Evolutionary conservation across 2,329 filamentous ascomycete genomes (phyloP), one percentile per base, ranked within the genome.

Genomic region (Leptographium flavum): DNA sequence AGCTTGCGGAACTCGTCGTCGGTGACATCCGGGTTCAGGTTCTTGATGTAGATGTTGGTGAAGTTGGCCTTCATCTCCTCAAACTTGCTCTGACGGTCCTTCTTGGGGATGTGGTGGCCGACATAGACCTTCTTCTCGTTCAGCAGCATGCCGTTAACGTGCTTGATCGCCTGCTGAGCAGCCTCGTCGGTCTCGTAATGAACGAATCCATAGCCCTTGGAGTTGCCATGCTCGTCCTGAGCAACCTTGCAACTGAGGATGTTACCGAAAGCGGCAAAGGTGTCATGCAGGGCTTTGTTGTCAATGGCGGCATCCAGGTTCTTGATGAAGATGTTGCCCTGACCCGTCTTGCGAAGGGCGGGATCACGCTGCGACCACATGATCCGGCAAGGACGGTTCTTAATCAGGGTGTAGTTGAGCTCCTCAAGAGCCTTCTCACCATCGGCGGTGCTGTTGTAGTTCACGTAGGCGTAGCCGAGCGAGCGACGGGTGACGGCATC

Each of bases 1-100:
- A 96, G 74, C 51, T 81, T 76, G 57, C 87, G 87, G 79, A 98
- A 96, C 63, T 96, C 83, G 9, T 96, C 88, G 50, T 98, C 92
- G 48, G 79, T 83, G 52, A 82, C 85, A 41, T 95, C 90, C 31
- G 70, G 60, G 58, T 81, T 78, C 57, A 98, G 83, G 73, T 98
- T 98, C 81, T 98, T 98, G 72, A 98, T 86, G 71, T 98, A 98
- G 67, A 98, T 81, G 67, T 98, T 98, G 73, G 92, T 98, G 77
- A 93, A 98, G 76, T 98, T 98, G 67, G 92, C 92, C 82, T 98
- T 98, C 90, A 98, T 98, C 76, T 98, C 92, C 73, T 98, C 92
- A 58, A 96, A 96, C 73, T 98, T 98, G 86, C 87, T 94, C 78
- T 96, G 92, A 59, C 92, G 90, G 63, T 98, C 92, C 78, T 96